Percentiles rank a stretch among this genome's conserved stretches.
These are phyloP conservation scores for Yamadazyma atlantica DNA, from an alignment of 1,139 yeast genomes.

Conservation along the genomic window DNA sequence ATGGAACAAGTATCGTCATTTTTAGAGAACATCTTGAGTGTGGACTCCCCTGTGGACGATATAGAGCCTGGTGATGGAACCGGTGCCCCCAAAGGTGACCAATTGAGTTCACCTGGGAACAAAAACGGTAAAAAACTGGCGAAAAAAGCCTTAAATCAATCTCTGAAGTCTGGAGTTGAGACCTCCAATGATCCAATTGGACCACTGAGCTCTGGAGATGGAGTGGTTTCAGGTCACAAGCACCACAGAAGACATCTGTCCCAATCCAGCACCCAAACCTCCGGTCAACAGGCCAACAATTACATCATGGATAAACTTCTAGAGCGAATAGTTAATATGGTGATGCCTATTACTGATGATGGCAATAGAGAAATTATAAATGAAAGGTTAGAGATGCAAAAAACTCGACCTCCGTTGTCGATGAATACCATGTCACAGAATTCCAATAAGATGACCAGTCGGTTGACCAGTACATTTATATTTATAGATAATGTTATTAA, in stretches of 20 bases:
- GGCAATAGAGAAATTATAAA: slow-evolving; percentile 37
- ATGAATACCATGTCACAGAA: slow-evolving; percentile 71
- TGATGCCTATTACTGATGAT: slow-evolving; percentile 61
- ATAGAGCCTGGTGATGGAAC: slow-evolving; percentile 1
- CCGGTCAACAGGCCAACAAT: neutral
- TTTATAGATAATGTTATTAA: slow-evolving; percentile 54
- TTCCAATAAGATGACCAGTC: slow-evolving; percentile 61
- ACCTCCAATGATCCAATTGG: neutral
- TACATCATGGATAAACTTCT: slow-evolving; percentile 63
- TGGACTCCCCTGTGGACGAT: slow-evolving; percentile 16
- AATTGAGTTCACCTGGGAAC: neutral
- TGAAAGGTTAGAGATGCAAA: slow-evolving; percentile 57
- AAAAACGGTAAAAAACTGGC: neutral
- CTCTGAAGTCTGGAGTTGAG: neutral
- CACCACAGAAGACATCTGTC: slow-evolving; percentile 1
- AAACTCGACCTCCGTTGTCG: slow-evolving; percentile 65
- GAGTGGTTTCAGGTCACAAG: neutral
- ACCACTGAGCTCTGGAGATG: too few species aligned
- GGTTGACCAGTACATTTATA: slow-evolving; percentile 63
- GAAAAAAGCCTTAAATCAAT: neutral
- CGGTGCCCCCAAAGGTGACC: neutral
- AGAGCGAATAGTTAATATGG: slow-evolving; percentile 67
- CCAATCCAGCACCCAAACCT: neutral
- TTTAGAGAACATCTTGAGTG: slow-evolving; percentile 27
- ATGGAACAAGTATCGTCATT: slow-evolving; percentile 34